A percentile compares a stretch with the other conserved stretches of the same genome.
Evolutionary conservation across 2,329 filamentous ascomycete genomes (phyloP).

Genomic region (Xylariales sp.): DNA sequence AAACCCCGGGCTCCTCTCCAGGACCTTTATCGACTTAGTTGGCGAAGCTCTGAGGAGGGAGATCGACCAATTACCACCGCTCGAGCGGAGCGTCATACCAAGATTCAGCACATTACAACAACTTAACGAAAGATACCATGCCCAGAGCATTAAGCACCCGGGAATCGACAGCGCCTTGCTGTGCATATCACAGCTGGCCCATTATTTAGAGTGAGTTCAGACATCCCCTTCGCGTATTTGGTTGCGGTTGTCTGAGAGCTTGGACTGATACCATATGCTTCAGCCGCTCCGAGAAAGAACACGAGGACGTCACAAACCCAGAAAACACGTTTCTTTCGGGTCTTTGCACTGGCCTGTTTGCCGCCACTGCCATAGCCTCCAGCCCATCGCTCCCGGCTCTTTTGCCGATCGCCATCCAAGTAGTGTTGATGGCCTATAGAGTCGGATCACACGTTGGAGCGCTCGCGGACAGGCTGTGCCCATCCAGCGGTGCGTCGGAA

Average conservation of each 20-base stretch:
- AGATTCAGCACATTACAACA: constrained; percentile 59
- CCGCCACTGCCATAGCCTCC: constrained; percentile 63
- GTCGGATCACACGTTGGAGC: constrained; percentile 52
- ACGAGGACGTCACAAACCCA: constrained; percentile 45
- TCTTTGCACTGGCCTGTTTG: constrained; percentile 65
- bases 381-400: constrained; percentile 58
- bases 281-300: constrained; percentile 50
- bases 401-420: constrained; percentile 57
- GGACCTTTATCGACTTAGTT: constrained; percentile 57
- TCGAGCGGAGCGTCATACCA: constrained; percentile 55
- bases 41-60: constrained; percentile 56
- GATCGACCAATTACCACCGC: constrained; percentile 49
- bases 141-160: constrained; percentile 51
- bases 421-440: constrained; percentile 63
- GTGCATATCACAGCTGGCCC: constrained; percentile 60
- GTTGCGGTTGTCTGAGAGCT: too few species aligned
- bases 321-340: constrained; percentile 54
- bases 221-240: too few species aligned
- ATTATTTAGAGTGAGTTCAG: constrained; percentile 65
- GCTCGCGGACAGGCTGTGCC: constrained; percentile 41
- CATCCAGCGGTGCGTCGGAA: constrained; percentile 39
- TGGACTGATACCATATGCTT: too few species aligned
- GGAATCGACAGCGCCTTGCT: constrained; percentile 62
- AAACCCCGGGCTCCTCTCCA: constrained; percentile 47
- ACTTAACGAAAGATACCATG: constrained; percentile 60